Base-by-base conservation (phyloP, 129 eudicot species). In the Tagetes erecta region DNA sequence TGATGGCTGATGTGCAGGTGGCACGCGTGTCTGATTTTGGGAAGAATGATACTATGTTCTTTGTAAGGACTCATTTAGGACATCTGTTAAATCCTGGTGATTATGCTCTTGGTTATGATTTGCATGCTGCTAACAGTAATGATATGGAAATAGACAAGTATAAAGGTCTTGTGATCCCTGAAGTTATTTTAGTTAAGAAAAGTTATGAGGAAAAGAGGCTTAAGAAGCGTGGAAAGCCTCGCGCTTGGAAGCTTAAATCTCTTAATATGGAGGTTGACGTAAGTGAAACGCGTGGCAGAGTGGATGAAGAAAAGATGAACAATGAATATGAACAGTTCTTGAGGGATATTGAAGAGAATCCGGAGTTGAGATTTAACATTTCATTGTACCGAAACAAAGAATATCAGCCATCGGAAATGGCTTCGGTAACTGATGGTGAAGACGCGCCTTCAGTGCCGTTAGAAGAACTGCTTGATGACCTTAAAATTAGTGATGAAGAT, bases 11-110 rank as follows among this genome's bases (percentile, higher is more conserved):
- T 30, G 55, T 67, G 27, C 71, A 67, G 53, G 71, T 67, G 71
- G 71, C 71, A 7, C 71, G 56, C 3, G 55, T 67, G 39, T 67
- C 71, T 44, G 71, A 67, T 67, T 67, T 67, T 4, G 71, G 71
- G 27, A 67, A 67, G 71, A 67, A 67, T 3, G 71, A 67, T 9
- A 67, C 71, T 8, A 67, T 67, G 55, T 67, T 41, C n/a, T 27
- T 67, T 11, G 53, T 67, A 9, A 67, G 71, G 71, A 67, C 71
- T 44, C 71, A 67, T 67, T 3, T 67, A 42, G 71, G 71, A 27
- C 71, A 44, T 30, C 71, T 67, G 2, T 30, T 67, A 44, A 67
- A 67, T 5, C 14, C 71, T 2, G 71, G 71, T 44, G 71, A 67
- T 30, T 67, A 67, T 45, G 55, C 71, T 44, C 71, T 67, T 3